Conservation (phyloP, 768 basidiomycete species). For the Trametopsis cervina region DNA sequence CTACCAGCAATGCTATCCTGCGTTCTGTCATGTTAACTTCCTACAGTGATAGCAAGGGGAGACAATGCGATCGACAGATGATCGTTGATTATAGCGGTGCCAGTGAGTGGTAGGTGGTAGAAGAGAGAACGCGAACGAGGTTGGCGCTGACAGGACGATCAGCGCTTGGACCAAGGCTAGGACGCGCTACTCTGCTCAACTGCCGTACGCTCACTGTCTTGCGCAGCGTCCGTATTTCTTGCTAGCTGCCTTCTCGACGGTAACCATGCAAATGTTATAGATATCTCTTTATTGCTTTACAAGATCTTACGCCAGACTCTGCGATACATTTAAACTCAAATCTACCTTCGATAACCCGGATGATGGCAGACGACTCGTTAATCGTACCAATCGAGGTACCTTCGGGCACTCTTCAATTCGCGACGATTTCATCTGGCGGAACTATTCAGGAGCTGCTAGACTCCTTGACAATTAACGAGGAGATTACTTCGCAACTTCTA, state of each 20-base stretch:
- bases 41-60: too few species aligned
- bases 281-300: too few species aligned
- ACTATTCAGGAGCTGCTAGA: constrained; percentile 57
- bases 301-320: too few species aligned
- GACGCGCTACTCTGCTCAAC: neutral
- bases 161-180: too few species aligned
- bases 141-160: too few species aligned
- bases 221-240: neutral
- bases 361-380: constrained; percentile 37
- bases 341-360: too few species aligned
- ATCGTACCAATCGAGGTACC: constrained; percentile 57
- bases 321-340: too few species aligned
- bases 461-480: constrained; percentile 37
- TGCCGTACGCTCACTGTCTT: neutral
- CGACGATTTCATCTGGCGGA: constrained; percentile 45
- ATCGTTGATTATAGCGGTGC: too few species aligned
- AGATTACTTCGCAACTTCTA: constrained; percentile 47
- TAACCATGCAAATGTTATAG: too few species aligned
- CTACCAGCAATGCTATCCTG: constrained; percentile 50
- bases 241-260: neutral
- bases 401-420: constrained; percentile 55
- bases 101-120: too few species aligned
- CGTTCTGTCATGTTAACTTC: neutral
- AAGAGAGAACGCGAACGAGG: too few species aligned
- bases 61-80: too few species aligned